Conservation (phyloP, 2,329 filamentous ascomycete genomes). For the Botryotinia narcissicola region DNA sequence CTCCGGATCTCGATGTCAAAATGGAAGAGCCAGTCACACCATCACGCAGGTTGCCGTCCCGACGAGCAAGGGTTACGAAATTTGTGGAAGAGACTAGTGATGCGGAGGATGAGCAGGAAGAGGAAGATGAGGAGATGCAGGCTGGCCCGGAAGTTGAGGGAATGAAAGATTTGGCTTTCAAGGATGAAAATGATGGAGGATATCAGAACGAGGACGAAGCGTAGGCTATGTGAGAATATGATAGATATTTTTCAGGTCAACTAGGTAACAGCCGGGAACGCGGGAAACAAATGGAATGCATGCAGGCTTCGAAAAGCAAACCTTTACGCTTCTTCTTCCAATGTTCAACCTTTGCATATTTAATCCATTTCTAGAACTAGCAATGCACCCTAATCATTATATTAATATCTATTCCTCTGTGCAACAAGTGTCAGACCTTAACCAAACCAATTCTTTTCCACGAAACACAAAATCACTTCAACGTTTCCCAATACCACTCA, state of each 20-base stretch:
- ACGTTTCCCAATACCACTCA: neutral
- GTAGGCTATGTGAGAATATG: neutral
- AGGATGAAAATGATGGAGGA: neutral
- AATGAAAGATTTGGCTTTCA: neutral
- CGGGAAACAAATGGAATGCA: neutral
- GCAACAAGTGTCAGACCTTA: neutral
- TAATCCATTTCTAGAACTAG: neutral
- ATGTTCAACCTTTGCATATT: too few relatives aligned
- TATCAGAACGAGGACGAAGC: neutral
- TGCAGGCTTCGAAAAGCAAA: neutral
- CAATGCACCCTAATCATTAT: neutral
- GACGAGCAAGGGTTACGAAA: neutral
- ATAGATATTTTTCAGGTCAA: neutral
- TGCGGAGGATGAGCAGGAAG: slow-evolving; percentile 1
- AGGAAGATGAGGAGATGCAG: neutral
- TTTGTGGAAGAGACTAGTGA: slow-evolving; percentile 9
- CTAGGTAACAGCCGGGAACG: neutral
- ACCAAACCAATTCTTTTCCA: neutral
- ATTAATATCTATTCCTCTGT: neutral
- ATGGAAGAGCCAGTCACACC: neutral
- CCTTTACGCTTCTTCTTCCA: neutral
- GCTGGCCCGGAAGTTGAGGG: neutral
- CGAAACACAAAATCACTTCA: too few relatives aligned
- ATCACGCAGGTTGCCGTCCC: neutral
- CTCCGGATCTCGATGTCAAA: neutral